Base-by-base conservation (phyloP, 1,284 basidiomycete genomes). In the Meira miltonrushii region DNA sequence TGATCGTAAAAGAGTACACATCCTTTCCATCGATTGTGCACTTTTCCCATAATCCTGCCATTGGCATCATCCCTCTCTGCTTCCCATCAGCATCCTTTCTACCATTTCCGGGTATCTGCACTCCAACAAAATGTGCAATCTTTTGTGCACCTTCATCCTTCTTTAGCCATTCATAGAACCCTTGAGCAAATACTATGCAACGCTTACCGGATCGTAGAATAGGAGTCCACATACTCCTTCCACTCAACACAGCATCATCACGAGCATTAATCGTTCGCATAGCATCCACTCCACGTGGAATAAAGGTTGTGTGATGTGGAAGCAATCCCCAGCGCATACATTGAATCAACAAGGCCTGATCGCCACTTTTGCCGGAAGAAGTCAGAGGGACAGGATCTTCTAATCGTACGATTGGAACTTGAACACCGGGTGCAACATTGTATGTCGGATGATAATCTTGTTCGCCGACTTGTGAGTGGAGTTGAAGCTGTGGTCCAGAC, bases 211-310 rank as follows among this genome's bases (percentile, higher is more conserved):
- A 25, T 9, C 54, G 19, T 44, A 70, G 55, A 10, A 70, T 39
- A 1, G 65, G 40, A 38, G 62, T 56, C 68, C 71, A 71, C 38
- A 66, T 57, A 5, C 51, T 57, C n/a, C 48, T 46, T 23, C 67
- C 60, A 13, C 61, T 66, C 23, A 89, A 79, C 13, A 97, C 82
- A 39, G 86, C 88, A 78, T 96, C 93, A 9, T 86, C 84, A 21
- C 91, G 85, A 0, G 92, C 91, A 69, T 96, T 97, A 65, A 90
- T 94, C 0, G 92, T 93, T 68, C 85, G 89, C 58, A 91, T 79
- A 10, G 70, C 65, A n/a, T 81, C 81, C 55, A 83, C 84, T 62
- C 87, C 84, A 56, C 87, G 84, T 43, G 86, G 83, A 0, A 80
- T 81, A 19, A 79, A 71, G 72, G 90, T 91, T 70, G 84, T 86